Conservation (phyloP, 1,139 yeast species). For the Lodderomyces oxycetoniae region DNA sequence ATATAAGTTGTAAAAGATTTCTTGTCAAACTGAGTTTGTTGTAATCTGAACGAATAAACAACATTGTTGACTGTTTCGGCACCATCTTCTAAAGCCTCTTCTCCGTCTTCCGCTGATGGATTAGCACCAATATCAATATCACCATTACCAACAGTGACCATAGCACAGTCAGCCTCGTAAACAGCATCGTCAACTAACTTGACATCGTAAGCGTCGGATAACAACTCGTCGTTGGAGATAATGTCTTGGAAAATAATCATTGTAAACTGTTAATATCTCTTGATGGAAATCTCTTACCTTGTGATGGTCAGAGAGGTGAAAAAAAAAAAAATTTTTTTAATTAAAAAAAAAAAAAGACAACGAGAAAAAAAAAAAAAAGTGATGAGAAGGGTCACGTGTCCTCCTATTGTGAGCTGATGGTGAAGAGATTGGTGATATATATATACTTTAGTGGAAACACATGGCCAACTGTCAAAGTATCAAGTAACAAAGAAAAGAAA, state of each 20-base stretch:
- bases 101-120: conserved; percentile 98
- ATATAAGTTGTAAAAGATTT: conserved; percentile 93
- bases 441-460: too few species aligned
- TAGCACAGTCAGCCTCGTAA: conserved; percentile 94
- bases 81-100: conserved; percentile 74
- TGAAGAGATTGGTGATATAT: too few species aligned
- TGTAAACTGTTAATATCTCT: too few species aligned
- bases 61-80: conserved; percentile 92
- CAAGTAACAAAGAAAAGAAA: too few species aligned
- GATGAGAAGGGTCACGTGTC: neutral
- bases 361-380: neutral
- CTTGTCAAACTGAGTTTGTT: conserved; percentile 93
- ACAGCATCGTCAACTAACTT: conserved; percentile 83
- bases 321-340: neutral
- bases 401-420: too few species aligned
- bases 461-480: too few species aligned
- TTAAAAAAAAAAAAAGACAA: neutral
- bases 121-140: conserved; percentile 98
- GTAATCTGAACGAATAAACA: conserved; percentile 97
- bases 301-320: neutral
- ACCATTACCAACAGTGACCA: conserved; percentile 78
- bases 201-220: conserved; percentile 95
- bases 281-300: too few species aligned
- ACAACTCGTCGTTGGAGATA: conserved; percentile 90
- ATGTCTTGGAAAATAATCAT: conserved; percentile 61